Conservation (phyloP, 108 stramenopile genomes). For the Phaeodactylum tricornutum region DNA sequence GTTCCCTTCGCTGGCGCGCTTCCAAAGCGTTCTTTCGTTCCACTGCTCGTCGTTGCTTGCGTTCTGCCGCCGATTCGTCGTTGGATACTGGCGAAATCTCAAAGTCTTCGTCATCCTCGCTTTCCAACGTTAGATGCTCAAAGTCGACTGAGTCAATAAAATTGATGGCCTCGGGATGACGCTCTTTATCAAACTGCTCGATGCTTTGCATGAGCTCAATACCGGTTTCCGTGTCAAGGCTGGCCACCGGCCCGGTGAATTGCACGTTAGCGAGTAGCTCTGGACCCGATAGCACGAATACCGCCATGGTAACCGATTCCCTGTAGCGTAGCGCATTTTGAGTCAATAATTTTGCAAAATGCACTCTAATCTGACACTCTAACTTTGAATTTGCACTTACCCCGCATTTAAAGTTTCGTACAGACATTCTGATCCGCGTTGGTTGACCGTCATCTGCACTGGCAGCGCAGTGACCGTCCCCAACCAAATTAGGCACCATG, state of each 20-base stretch:
- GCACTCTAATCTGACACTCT: neutral
- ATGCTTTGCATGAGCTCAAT: conserved; percentile 13
- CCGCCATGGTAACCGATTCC: conserved; percentile 46
- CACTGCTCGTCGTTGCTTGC: conserved; percentile 13
- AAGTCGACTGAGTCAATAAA: conserved; percentile 36
- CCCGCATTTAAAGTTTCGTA: conserved; percentile 31
- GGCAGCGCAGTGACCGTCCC: conserved; percentile 20
- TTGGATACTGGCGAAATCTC: conserved; percentile 9
- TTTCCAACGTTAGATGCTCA: conserved; percentile 32
- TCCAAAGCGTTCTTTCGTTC: conserved; percentile 27
- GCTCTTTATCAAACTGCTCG: neutral
- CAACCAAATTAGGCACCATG: too few relatives aligned
- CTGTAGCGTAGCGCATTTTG: conserved; percentile 6
- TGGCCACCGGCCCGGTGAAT: conserved; percentile 67
- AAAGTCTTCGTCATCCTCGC: conserved; percentile 19
- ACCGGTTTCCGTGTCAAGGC: conserved; percentile 15
- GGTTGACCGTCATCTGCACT: conserved; percentile 31
- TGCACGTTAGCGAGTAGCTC: conserved; percentile 35
- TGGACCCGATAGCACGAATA: conserved; percentile 50
- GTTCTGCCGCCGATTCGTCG: conserved; percentile 21
- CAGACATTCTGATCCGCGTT: conserved; percentile 27
- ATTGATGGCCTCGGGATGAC: neutral
- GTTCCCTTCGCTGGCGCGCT: conserved; percentile 16
- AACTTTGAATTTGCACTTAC: conserved; percentile 10
- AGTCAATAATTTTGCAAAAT: neutral